Base-by-base conservation (phyloP, 106 monocot genomes). In the Iris macrosiphon region DNA sequence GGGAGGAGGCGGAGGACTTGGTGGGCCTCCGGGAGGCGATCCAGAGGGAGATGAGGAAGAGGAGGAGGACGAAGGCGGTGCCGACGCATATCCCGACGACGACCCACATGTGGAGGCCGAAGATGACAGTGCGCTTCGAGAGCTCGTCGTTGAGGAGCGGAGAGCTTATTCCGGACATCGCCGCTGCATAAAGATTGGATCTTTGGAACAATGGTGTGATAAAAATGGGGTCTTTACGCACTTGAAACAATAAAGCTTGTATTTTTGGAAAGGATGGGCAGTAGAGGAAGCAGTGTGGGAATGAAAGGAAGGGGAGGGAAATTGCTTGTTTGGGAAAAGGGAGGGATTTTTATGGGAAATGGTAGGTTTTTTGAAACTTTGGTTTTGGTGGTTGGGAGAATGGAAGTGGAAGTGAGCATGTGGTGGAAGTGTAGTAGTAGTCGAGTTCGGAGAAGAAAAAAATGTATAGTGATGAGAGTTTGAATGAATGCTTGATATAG, bases 101-200 rank as follows among this genome's bases (percentile, higher is more conserved):
- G 10, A 82, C 85, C 84, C 89, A 81, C 15, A 89, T 66, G 45
- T 72, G 85, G 35, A 95, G 79, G 4, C 89, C 95, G 45, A 94
- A 94, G 73, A 94, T 76, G 14, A 67, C 70, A 3, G 88, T 88
- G 35, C 67, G 63, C 64, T 81, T 78, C 2, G 88, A 84, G 34
- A 93, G 83, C 61, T 79, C 77, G 40, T 80, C 75, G 64, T 50
- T 74, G 45, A 59, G 47, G 8, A 31, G 3, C 19, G 66, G 51
- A 17, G 71, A 52, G 64, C 45, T 60, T 41, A 53, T 18, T 25
- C 40, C 34, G 15, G 57, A 57, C 57, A 57, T 57, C 25, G 17
- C 18, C 9, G 32, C 33, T 4, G 13, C 1, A 15, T 3, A 15
- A 52, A 52, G 0, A 19, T 52, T n/a, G 52, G 52, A 52, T 52